Base-by-base conservation (phyloP, 495 filamentous ascomycete genomes). In the Penicillium soppii region DNA sequence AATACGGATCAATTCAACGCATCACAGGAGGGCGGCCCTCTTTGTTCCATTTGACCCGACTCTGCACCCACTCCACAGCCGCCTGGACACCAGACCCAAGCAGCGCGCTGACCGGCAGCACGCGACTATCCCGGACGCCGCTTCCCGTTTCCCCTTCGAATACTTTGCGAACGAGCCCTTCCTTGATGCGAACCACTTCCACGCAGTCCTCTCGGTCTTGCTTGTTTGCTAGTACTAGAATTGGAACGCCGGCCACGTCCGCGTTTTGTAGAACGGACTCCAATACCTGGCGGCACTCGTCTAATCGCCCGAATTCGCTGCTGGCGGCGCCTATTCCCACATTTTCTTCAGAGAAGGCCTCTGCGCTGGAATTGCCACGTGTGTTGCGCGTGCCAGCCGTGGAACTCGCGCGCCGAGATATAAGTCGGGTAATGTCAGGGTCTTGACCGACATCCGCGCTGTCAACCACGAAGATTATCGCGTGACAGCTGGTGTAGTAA, bases 141-240 rank as follows among this genome's bases (percentile, higher is more conserved):
- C 78, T 81, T 0, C 91, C 90, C 63, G 90, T 88, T 61, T 94
- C 91, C 2, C 95, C 92, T 72, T 97, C 91, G 69, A 97, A 94
- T 7, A 97, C 91, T 68, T 87, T 88, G 65, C 92, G 84, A 37
- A 96, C 90, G 16, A 98, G 75, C 0, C 94, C 92, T 67, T 98
- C 94, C 75, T 98, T 98, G 63, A 97, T 94, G 49, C 90, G 76
- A 26, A 97, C 91, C 3, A 97, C 95, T 76, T 98, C 95, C 38
- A 97, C 88, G 58, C 92, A 96, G 67, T 97, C 95, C 64, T 98
- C 94, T 2, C 92, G 77, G 68, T 98, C 94, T 69, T 98, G 94
- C 67, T 98, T 98, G 65, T 98, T 98, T 33, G 94, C 94, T 53
- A 98, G 70, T 38, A 98, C 90, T 32, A 98, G 73, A 56, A 98